Percentiles rank a stretch among this genome's conserved stretches.
Conservation (phyloP, 192 early-diverging fungal species). For the Coemansia sp. region DNA sequence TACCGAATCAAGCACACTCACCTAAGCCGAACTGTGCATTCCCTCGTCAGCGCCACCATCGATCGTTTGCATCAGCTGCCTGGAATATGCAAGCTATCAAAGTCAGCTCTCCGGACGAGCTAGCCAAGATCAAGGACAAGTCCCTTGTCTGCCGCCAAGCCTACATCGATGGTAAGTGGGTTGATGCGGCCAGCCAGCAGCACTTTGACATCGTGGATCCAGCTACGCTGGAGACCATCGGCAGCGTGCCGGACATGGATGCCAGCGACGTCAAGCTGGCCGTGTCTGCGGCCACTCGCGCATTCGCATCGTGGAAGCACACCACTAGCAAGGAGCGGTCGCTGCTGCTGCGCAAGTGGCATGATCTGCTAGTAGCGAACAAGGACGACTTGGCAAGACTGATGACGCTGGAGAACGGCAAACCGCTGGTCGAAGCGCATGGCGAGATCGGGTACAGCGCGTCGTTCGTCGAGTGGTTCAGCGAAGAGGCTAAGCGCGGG, state of each 20-base stretch:
- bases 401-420: slow-evolving; percentile 84
- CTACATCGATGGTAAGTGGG: slow-evolving; percentile 64
- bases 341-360: slow-evolving; percentile 62
- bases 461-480: slow-evolving; percentile 78
- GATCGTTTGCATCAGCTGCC: slow-evolving; percentile 1
- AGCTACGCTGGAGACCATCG: slow-evolving; percentile 60
- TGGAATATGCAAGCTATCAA: slow-evolving; percentile 5
- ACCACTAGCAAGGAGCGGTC: slow-evolving; percentile 66
- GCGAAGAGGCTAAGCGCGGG: slow-evolving; percentile 76
- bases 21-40: not conserved
- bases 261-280: slow-evolving; percentile 58
- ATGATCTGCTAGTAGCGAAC: slow-evolving; percentile 63
- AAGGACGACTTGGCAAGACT: slow-evolving; percentile 75
- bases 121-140: slow-evolving; percentile 61
- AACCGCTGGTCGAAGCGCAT: slow-evolving; percentile 57
- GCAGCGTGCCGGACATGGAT: slow-evolving; percentile 66
- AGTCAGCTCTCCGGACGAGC: slow-evolving; percentile 25
- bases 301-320: slow-evolving; percentile 61
- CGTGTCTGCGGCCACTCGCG: slow-evolving; percentile 57
- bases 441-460: slow-evolving; percentile 65
- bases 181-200: slow-evolving; percentile 37
- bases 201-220: slow-evolving; percentile 66
- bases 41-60: not conserved
- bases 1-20: not conserved
- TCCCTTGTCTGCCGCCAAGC: slow-evolving; percentile 56